Base-by-base conservation (phyloP, 2,329 filamentous ascomycete genomes). In the Magnaporthiopsis incrustans region DNA sequence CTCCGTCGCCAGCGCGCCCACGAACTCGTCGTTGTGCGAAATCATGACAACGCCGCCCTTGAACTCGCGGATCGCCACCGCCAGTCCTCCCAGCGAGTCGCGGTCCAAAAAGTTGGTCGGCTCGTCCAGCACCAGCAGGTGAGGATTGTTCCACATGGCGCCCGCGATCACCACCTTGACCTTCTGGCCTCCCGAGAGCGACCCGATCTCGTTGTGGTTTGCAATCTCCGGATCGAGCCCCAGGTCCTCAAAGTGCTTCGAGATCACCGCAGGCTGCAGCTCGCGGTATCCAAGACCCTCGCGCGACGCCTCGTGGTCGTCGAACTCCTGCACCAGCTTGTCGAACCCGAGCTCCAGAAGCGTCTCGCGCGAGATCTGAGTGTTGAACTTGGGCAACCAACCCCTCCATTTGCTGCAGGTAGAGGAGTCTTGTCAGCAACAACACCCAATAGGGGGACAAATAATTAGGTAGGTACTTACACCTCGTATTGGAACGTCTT, bases 41-140 rank as follows among this genome's bases (percentile, higher is more conserved):
- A 99, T 99, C 88, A 99, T 96, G 68, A 99, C 93, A 2, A 99
- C 95, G 77, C 95, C 95, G 69, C 95, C 95, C 81, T 92, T 96
- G 86, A 96, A 99, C 74, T 98, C 95, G 70, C 93, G 91, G 72
- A 99, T 98, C 69, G 95, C 95, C 57, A 97, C 92, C n/a, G 95
- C 93, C 64, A 99, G 85, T 77, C 94, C 95, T 73, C 95, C 96
- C 25, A 99, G 88, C 22, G 93, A 97, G 79, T 99, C 95, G 71
- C 95, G 92, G 74, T 99, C 95, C 82, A 99, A 87, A 85, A 97
- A 99, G 82, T 99, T 99, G 75, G 95, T 98, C 65, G 95, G 95
- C 79, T 99, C 94, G 84, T 99, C 95, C 30, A 99, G 89, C 61
- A 99, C 95, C 67, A 99, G 86, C 72, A 99, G 80, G 81, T 99